phyloP scores from a whole-genome alignment of 2,329 filamentous ascomycete genomes.

The Corynespora cassiicola region DNA sequence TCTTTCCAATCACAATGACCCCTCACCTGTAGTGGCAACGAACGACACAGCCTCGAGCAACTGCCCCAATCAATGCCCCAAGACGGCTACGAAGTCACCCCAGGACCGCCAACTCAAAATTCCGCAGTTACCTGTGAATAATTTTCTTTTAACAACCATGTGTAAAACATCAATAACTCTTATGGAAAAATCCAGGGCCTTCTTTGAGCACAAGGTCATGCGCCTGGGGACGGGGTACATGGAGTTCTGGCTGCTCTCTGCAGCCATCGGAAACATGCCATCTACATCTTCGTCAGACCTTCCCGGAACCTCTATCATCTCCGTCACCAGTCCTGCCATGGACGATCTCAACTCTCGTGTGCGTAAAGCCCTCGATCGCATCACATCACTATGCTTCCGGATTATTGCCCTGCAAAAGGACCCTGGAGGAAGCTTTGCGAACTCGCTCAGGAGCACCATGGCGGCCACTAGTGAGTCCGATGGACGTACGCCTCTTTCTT shows the following conservation, averaged over 20 bases:
- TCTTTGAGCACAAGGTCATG: constrained; percentile 42
- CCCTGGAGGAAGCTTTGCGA: constrained; percentile 25
- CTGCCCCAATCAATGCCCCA: too few relatives aligned
- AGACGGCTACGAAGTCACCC: neutral
- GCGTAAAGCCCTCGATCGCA: constrained; percentile 31
- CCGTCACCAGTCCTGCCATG: constrained; percentile 17
- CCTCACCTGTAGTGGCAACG: neutral
- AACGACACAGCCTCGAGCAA: constrained; percentile 5
- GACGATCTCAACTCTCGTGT: constrained; percentile 27
- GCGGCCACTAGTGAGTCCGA: too few relatives aligned
- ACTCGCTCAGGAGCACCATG: constrained; percentile 26
- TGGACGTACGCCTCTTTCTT: too few relatives aligned
- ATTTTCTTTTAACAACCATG: constrained; percentile 33
- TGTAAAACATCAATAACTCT: constrained; percentile 33
- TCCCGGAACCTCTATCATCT: constrained; percentile 22
- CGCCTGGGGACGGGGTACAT: constrained; percentile 44
- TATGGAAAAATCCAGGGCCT: constrained; percentile 32
- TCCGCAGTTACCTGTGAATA: constrained; percentile 25
- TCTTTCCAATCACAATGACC: too few relatives aligned
- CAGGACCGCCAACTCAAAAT: constrained; percentile 17
- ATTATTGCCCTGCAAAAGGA: constrained; percentile 40
- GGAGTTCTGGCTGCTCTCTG: constrained; percentile 42
- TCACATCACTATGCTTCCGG: constrained; percentile 32
- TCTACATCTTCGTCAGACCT: constrained; percentile 13
- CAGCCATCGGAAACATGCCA: constrained; percentile 38